Evolutionary conservation across 176 grass and related monocot genomes (phyloP), one percentile per base, ranked within the genome.

Genomic region (Hordeum vulgare): DNA sequence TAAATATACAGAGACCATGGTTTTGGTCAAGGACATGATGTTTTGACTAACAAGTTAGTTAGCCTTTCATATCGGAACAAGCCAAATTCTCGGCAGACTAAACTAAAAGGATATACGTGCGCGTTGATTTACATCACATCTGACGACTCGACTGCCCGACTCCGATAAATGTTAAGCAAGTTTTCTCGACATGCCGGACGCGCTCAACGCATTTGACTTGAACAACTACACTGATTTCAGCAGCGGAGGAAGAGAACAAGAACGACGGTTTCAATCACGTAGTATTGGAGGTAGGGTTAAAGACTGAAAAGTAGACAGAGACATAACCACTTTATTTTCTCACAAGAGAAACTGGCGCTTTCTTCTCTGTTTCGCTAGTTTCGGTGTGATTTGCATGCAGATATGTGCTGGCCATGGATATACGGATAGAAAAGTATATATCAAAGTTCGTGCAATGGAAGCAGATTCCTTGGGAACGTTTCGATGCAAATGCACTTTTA

Each of bases 191-290:
- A 26, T 45, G 49, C 26, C 44, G 71, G 71, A 74, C 71, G 26
- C 26, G 71, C 44, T 74, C 71, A 74, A 79, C 77, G 77, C 18
- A 8, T 65, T 79, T 79, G 77, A 79, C 77, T 75, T 79, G 49
- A 57, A 57, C 27, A 13, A 35, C 73, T n/a, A 76, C 47, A 0
- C 56, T 57, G 73, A 57, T 35, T 57, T 76, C 71, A 74, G 41
- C 70, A 25, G 26, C 7, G 14, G 12, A 27, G 45, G 41, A 73
- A 41, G 24, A 49, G 15, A 44, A 51, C 15, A 51, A 17, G 26
- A 5, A 47, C 41, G 3, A 57, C n/a, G 49, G 34, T 57, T 57
- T 76, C 15, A 29, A 20, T 6, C 71, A 74, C 4, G 71, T 0
- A 11, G 36, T 71, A 47, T 49, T 73, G 14, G 13, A 73, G 70